Percentiles rank a stretch among this genome's conserved stretches.
Evolutionary conservation across 768 basidiomycete genomes (phyloP).

Genomic region (Boletellus ananiceps): DNA sequence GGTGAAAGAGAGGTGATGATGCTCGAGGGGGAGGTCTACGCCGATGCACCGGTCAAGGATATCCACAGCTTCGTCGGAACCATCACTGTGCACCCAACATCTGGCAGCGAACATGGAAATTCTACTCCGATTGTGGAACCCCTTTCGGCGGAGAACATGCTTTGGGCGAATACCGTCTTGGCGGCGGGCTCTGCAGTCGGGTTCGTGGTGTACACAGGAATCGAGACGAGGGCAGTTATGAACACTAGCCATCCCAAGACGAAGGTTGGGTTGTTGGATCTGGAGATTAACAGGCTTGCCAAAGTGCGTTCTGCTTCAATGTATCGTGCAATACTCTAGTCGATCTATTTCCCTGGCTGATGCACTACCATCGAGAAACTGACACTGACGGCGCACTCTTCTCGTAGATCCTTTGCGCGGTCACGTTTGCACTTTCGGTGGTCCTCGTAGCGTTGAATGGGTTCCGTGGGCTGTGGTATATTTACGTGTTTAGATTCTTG

Average conservation of each 20-base stretch:
- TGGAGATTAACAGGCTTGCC: slow-evolving; percentile 92
- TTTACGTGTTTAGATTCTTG: slow-evolving; percentile 94
- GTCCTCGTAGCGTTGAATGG: slow-evolving; percentile 94
- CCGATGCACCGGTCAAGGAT: slow-evolving; percentile 94
- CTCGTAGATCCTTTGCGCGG: slow-evolving; percentile 81
- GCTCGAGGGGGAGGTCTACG: slow-evolving; percentile 88
- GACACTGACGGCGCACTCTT: neutral
- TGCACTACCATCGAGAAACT: neutral
- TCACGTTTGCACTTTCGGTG: slow-evolving; percentile 88
- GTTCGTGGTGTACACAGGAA: slow-evolving; percentile 90
- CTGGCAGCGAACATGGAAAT: slow-evolving; percentile 30
- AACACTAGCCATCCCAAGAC: slow-evolving; percentile 97
- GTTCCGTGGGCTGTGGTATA: slow-evolving; percentile 92
- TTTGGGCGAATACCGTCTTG: slow-evolving; percentile 97
- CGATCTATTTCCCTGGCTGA: neutral
- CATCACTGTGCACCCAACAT: slow-evolving; percentile 60
- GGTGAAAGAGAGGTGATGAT: slow-evolving; percentile 48
- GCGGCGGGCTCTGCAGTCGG: slow-evolving; percentile 93
- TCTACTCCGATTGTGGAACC: slow-evolving; percentile 59
- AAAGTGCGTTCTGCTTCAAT: slow-evolving; percentile 53
- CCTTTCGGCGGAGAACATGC: slow-evolving; percentile 89
- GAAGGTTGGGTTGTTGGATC: slow-evolving; percentile 85
- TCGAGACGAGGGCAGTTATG: slow-evolving; percentile 96
- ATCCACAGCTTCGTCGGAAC: slow-evolving; percentile 95
- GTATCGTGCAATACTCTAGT: neutral